Evolutionary conservation across 2,329 filamentous ascomycete genomes (phyloP), one percentile per base, ranked within the genome.

Genomic region (Neocucurbitaria cava): DNA sequence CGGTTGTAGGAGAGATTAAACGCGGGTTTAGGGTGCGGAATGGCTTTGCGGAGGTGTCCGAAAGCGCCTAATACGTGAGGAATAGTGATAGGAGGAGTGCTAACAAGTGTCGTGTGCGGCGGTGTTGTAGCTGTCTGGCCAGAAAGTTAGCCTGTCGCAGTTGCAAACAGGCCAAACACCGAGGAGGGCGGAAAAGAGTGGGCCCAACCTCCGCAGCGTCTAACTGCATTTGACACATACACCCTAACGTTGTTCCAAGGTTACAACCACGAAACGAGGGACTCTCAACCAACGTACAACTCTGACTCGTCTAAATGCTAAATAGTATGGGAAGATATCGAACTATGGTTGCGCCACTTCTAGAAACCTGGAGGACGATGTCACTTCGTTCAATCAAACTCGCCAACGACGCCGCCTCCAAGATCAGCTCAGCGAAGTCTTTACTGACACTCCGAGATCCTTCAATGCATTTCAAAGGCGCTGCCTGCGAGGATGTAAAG

Each of bases 111-210:
- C 43, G 53, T 63, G 53, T 59, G 53, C 21, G 33, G 45, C 54
- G 52, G 48, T 48, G 46, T 43, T 57, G 56, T 52, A 46, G 60
- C 54, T 62, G 62, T 62, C 59, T 65, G 61, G 61, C 62, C 59
- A 61, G 61, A 66, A 62, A 65, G 62, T 60, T 66, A 53, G 55
- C 49, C 53, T 46, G 58, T 54, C 44, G 35, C 47, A 39, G 23
- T 53, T 64, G 64, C 65, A 68, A 68, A 68, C 65, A 61, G 26
- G 30, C 38, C 62, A 66, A 65, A 66, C 62, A 66, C 46, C 39
- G 38, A 49, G 52, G 50, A 28, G 38, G 9, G 28, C 50, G 55
- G 58, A n/a, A 30, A 18, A 45, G 52, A 23, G 57, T 60, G 56
- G 45, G n/a, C 23, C 58, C 60, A 55, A 40, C 18, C 40, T 4